Evolutionary conservation across 148 eudicot genomes (phyloP).

Genomic region (Hydrangea macrophylla): DNA sequence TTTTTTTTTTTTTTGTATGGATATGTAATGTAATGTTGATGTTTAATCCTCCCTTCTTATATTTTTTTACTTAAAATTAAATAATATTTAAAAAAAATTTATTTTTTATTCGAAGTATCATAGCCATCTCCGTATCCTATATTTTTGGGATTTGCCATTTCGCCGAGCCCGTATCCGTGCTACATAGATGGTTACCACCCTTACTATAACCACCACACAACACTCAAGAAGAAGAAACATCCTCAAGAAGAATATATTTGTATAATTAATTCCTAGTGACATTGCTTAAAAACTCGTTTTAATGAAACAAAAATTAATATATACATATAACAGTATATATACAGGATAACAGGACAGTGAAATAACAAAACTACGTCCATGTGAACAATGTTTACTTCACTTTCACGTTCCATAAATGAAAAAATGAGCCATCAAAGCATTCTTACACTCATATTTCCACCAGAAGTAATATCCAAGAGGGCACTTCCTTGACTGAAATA

Average conservation of each 20-base stretch:
- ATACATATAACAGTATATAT: background rate
- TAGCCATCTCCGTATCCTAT: no score
- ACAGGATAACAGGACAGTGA: background rate
- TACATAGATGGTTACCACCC: no score
- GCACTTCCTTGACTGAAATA: conserved; percentile 92
- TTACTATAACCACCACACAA: background rate
- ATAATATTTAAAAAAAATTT: no score
- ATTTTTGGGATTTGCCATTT: no score
- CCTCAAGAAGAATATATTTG: background rate
- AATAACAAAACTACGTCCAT: background rate
- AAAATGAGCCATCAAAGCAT: background rate
- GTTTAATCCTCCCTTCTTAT: no score
- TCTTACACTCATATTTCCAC: conserved; percentile 95
- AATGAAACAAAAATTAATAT: background rate
- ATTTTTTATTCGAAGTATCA: no score
- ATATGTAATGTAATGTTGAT: no score
- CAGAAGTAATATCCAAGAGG: conserved; percentile 71
- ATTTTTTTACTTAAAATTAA: no score
- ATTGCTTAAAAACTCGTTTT: background rate
- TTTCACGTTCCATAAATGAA: background rate
- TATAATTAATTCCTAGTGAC: no score
- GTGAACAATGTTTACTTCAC: conserved; percentile 1
- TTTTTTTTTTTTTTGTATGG: no score
- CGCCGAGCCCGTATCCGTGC: no score
- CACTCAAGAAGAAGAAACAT: background rate